Evolutionary conservation across 768 basidiomycete species (phyloP), one percentile per base, ranked within the genome.

Genomic region (Suillus occidentalis): DNA sequence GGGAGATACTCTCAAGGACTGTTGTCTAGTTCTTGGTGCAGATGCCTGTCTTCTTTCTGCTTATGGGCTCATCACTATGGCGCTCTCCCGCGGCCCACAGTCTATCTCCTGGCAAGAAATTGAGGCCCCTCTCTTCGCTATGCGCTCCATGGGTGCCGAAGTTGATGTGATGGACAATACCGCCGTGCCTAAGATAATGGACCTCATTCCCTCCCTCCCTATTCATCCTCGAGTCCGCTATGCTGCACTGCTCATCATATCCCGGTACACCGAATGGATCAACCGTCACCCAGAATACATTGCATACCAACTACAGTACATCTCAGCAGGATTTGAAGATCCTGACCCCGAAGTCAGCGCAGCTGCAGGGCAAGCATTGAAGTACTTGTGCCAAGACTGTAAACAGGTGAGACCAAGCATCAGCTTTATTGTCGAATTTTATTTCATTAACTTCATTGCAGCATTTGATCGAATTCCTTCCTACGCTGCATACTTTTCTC

Each of bases 1-100:
- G 93, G 97, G 97, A 45, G 96, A 99, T 75, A 99, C 97, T 5
- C 84, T 99, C 68, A 99, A 99, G 78, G 97, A 99, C 73, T 99
- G 97, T 74, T 99, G 97, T 77, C 86, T 89, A 67, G 95, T 99
- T 56, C 84, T 99, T 53, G 92, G 95, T 52, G 85, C 96, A 3
- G 90, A 94, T 60, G 84, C 83, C 2, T 99, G 97, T 72, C 82
- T 99, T 50, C 76, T 89, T 61, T 84, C 90, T 3, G 85, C 95
- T 2, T 93, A 93, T 77, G 88, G 92, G 65, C 83, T 92, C 73
- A 90, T 99, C 67, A 87, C 87, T 37, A 73, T 79, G 8, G 93
- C 92, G 2, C 83, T 99, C 60, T 81, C 88, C 28, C 86, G 85
- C 49, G 82, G 82, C 31, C 73, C 84, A 14, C 82, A 83, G 57